Evolutionary conservation across 1,284 basidiomycete genomes (phyloP), one percentile per base, ranked within the genome.

Genomic region (Pyrrhoderma lamaoense): DNA sequence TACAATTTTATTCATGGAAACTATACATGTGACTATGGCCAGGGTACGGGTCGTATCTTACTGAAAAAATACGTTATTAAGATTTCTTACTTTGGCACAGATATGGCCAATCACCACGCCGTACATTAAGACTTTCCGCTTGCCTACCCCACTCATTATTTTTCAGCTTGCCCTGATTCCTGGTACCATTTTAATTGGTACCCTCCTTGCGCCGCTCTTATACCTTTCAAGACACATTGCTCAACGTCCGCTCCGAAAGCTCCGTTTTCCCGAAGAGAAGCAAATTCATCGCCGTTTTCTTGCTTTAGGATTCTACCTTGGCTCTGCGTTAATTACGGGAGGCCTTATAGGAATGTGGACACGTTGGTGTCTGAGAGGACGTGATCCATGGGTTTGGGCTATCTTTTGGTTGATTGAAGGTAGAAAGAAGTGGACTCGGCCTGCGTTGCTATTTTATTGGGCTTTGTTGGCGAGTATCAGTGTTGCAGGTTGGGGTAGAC

Each of bases 151-250:
- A 2, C 75, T 99, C 9, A 76, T 99, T 44, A 80, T 88, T 45
- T 95, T 93, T 66, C 96, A 99, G 65, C 77, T 95, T 38, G 93
- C 96, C 0, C 77, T 99, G 35, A 88, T 99, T 45, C 90, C 89
- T 8, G 96, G 96, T 22, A 89, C 93, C 0, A 81, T 99, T 53
- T 73, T 98, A 21, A 85, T 86, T 13, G 96, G 96, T 3, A 92
- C 97, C 67, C 72, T 97, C 9, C 80, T 99, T n/a, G 93, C 93
- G 0, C 96, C 96, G 0, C 74, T 99, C 8, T 85, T 99, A 14
- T 87, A 93, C 50, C 78, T 98, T 14, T 96, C 93, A 13, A 81
- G 96, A 0, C 85, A 93, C 63, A 88, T 96, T 55, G 94, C 95
- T 0, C 92, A 92, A 61, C 82, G 85, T 35, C 96, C 96, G 1